Evolutionary conservation across 2,329 filamentous ascomycete species (phyloP).

Genomic region (Alternaria infectoria): DNA sequence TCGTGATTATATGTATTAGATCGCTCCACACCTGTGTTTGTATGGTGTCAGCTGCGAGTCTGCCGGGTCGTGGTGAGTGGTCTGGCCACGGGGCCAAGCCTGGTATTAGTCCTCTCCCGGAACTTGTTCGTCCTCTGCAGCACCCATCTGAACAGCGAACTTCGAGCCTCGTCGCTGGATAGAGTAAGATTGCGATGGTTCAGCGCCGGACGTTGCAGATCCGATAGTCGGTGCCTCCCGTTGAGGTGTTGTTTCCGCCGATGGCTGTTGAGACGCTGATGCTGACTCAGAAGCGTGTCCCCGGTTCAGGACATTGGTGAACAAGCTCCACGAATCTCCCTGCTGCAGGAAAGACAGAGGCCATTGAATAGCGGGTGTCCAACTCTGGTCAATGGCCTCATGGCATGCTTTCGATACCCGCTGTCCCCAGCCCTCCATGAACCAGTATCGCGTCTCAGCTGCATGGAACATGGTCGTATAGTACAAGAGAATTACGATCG

Average conservation of each 20-base stretch:
- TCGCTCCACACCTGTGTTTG: background rate
- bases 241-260: slow-evolving; percentile 4
- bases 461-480: slow-evolving; percentile 46
- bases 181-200: background rate
- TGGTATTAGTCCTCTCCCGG: background rate
- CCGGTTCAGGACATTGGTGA: background rate
- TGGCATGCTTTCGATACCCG: slow-evolving; percentile 32
- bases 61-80: background rate
- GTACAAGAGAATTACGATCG: slow-evolving; percentile 48
- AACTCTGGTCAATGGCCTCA: slow-evolving; percentile 30
- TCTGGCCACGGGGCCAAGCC: background rate
- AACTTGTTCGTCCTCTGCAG: background rate
- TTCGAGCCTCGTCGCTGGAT: background rate
- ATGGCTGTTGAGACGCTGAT: slow-evolving; percentile 6
- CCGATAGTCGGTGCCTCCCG: background rate
- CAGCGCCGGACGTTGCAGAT: background rate
- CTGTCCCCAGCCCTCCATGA: slow-evolving; percentile 46
- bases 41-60: background rate
- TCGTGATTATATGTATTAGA: background rate
- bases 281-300: background rate
- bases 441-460: slow-evolving; percentile 48
- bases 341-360: slow-evolving; percentile 27
- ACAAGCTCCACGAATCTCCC: slow-evolving; percentile 9
- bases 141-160: background rate
- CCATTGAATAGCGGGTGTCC: slow-evolving; percentile 36